Conservation (phyloP, 306 rosid species). For the Begonia fuchsioides region DNA sequence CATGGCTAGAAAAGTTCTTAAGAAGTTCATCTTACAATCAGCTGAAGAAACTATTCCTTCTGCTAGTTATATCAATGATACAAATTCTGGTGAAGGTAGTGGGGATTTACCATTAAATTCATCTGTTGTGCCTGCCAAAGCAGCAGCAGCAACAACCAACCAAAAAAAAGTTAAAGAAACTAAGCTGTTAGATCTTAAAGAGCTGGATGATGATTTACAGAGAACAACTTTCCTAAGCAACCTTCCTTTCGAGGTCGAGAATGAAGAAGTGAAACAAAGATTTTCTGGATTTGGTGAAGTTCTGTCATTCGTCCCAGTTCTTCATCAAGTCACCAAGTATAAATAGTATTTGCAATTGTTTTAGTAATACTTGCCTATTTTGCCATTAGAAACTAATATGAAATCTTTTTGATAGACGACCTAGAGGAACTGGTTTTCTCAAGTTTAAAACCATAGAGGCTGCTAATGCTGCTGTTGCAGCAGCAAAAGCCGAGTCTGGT, state of each 20-base stretch:
- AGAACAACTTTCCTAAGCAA: conserved; percentile 70
- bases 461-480: conserved; percentile 55
- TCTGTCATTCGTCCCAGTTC: conserved; percentile 69
- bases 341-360: conserved; percentile 5
- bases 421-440: conserved; percentile 89
- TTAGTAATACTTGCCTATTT: conserved; percentile 1
- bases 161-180: conserved; percentile 25
- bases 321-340: conserved; percentile 78
- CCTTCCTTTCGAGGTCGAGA: conserved; percentile 66
- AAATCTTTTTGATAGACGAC: conserved; percentile 54
- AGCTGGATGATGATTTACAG: conserved; percentile 40
- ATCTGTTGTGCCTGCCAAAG: conserved; percentile 23
- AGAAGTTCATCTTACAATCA: conserved; percentile 45
- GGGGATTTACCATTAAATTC: conserved; percentile 18
- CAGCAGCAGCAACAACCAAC: conserved; percentile 19
- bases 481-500: conserved; percentile 50
- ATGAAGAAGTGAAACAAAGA: conserved; percentile 68
- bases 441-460: conserved; percentile 68
- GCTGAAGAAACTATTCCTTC: conserved; percentile 24
- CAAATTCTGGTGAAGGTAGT: conserved; percentile 18
- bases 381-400: neutral
- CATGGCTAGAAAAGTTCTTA: conserved; percentile 65
- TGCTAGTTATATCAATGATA: conserved; percentile 21
- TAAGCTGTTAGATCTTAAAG: conserved; percentile 26
- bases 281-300: conserved; percentile 83